phyloP scores from a whole-genome alignment of 2,329 filamentous ascomycete species.

The Eurotiales sp. region DNA sequence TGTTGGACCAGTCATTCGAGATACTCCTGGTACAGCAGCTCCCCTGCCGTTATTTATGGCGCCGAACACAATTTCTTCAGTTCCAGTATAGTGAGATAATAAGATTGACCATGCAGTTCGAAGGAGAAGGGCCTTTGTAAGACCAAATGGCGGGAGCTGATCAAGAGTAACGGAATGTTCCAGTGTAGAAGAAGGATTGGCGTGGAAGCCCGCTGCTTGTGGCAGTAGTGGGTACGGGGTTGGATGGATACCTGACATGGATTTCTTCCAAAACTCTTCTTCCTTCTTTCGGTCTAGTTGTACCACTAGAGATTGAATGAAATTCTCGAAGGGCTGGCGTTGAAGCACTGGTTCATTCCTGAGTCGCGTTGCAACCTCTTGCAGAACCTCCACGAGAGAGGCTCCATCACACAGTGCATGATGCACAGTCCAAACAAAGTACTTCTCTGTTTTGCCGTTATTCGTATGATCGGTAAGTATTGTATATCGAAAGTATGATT shows the following conservation, averaged over 20 bases:
- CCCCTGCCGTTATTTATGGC: constrained; percentile 37
- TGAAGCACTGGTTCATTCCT: not conserved
- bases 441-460: not conserved
- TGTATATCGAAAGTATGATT: not conserved
- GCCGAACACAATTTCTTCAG: constrained; percentile 37
- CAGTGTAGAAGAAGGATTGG: not conserved
- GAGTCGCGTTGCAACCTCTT: not conserved
- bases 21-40: constrained; percentile 30
- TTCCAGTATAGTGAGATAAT: constrained; percentile 29
- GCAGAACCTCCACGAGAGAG: constrained; percentile 13
- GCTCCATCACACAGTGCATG: constrained; percentile 43
- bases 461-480: not conserved
- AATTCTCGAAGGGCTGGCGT: not conserved
- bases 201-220: not conserved
- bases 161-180: not conserved
- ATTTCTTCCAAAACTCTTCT: not conserved
- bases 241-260: not conserved
- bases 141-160: not conserved
- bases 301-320: not conserved
- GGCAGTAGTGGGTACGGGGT: not conserved
- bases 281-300: not conserved
- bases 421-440: constrained; percentile 40
- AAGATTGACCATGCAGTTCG: constrained; percentile 35
- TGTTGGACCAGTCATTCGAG: constrained; percentile 36
- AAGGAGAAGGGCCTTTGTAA: constrained; percentile 18